These are phyloP conservation scores for Lactarius tabidus DNA, from an alignment of 768 basidiomycete species.

Conservation along the genomic window DNA sequence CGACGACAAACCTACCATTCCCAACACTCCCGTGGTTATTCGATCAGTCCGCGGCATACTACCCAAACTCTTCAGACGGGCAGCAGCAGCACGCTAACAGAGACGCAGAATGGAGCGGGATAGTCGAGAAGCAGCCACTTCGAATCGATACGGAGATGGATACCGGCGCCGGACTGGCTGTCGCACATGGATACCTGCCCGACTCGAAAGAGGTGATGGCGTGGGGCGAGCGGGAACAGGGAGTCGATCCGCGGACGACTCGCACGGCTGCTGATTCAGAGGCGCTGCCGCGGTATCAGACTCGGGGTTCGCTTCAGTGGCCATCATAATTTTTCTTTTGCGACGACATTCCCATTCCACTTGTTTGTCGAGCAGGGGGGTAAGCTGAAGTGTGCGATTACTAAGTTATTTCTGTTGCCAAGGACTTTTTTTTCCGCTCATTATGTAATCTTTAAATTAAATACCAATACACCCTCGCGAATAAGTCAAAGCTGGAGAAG, in stretches of 20 bases:
- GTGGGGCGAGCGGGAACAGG: background rate
- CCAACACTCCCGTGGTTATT: no score
- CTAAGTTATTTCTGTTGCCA: no score
- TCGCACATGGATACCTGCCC: slow-evolving; percentile 3
- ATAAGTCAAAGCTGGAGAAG: background rate
- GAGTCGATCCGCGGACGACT: background rate
- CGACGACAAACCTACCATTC: no score
- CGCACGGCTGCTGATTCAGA: background rate
- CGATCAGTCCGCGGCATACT: background rate
- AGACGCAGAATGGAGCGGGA: background rate
- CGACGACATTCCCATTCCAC: no score
- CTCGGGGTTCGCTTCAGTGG: background rate
- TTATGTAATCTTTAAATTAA: background rate
- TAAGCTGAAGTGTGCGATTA: no score
- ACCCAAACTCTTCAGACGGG: background rate
- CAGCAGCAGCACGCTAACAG: background rate
- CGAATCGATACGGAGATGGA: background rate
- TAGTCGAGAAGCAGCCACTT: background rate
- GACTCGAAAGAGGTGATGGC: slow-evolving; percentile 5
- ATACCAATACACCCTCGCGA: background rate
- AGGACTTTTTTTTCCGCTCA: background rate
- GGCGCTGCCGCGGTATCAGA: background rate
- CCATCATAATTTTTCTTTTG: background rate
- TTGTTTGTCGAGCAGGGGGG: background rate
- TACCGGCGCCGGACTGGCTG: background rate